phyloP scores from a whole-genome alignment of 805 yeast genomes.

The Diddensiella caesifluorescens region DNA sequence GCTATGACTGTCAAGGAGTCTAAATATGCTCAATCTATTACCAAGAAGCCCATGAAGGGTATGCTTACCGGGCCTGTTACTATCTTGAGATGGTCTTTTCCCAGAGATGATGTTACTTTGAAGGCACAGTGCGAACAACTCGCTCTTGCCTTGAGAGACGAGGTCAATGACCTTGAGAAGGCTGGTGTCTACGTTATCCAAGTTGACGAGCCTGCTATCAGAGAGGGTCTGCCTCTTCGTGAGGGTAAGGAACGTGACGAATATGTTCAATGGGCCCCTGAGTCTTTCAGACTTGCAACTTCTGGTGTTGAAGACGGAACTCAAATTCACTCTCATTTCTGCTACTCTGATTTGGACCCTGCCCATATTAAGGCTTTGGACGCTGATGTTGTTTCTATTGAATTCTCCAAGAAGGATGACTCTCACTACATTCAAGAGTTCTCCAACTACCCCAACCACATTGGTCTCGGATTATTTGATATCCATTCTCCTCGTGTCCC shows the following conservation, averaged over 20 bases:
- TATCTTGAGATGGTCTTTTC: conserved; percentile 99
- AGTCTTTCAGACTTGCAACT: conserved; percentile 98
- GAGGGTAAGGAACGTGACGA: conserved; percentile 94
- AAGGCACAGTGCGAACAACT: conserved; percentile 93
- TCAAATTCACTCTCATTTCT: conserved; percentile 99
- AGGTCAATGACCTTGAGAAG: conserved; percentile 95
- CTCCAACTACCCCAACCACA: conserved; percentile 98
- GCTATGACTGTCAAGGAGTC: conserved; percentile 99
- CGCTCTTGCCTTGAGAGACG: conserved; percentile 96
- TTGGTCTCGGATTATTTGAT: conserved; percentile 98
- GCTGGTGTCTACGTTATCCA: conserved; percentile 98
- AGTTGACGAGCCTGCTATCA: conserved; percentile 99
- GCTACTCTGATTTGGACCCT: conserved; percentile 99
- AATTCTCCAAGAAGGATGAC: conserved; percentile 99
- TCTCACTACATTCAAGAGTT: conserved; percentile 97
- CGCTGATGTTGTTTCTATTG: conserved; percentile 98
- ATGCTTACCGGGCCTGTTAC: conserved; percentile 99
- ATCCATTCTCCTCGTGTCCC: conserved; percentile 99
- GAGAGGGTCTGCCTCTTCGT: conserved; percentile 99
- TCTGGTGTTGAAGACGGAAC: conserved; percentile 94
- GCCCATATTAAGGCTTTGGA: conserved; percentile 99
- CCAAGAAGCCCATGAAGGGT: conserved; percentile 97
- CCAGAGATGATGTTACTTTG: conserved; percentile 95
- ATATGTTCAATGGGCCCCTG: conserved; percentile 98
- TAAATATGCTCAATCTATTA: conserved; percentile 95